Evolutionary conservation across 495 filamentous ascomycete genomes (phyloP).

Genomic region (Aspergillus kassunensis): DNA sequence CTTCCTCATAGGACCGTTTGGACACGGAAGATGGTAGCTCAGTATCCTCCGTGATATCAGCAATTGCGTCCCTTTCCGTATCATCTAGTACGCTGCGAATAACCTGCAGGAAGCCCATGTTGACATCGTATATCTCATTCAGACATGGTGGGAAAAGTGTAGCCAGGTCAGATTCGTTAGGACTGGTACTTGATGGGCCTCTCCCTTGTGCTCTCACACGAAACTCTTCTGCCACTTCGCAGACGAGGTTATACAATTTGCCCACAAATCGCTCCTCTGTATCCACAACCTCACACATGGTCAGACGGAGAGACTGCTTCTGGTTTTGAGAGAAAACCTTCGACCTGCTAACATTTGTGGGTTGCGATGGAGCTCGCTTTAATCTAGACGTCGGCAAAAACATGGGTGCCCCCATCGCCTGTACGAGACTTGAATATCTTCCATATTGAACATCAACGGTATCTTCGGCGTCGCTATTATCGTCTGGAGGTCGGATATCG

Average conservation of each 20-base stretch:
- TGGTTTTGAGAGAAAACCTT: constrained; percentile 73
- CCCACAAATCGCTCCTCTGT: constrained; percentile 91
- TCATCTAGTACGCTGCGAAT: constrained; percentile 73
- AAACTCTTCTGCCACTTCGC: constrained; percentile 69
- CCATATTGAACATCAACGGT: constrained; percentile 65
- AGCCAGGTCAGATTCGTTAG: constrained; percentile 65
- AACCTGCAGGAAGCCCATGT: constrained; percentile 70
- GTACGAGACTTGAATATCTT: constrained; percentile 66
- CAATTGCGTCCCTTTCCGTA: constrained; percentile 74
- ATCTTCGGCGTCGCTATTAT: constrained; percentile 46
- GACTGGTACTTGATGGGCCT: constrained; percentile 60
- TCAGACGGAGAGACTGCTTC: constrained; percentile 76
- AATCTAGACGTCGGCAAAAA: constrained; percentile 87
- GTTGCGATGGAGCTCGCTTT: constrained; percentile 80
- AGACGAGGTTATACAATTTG: constrained; percentile 77
- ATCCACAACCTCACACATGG: constrained; percentile 87
- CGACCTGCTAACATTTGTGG: constrained; percentile 69
- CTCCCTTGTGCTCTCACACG: constrained; percentile 59
- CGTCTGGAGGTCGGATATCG: constrained; percentile 31
- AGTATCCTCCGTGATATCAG: constrained; percentile 57
- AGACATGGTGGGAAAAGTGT: constrained; percentile 78
- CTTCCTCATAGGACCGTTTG: constrained; percentile 37
- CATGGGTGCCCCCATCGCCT: constrained; percentile 71
- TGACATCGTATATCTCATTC: constrained; percentile 71
- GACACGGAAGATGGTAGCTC: constrained; percentile 37